These are phyloP conservation scores for Vicia sativa DNA, from an alignment of 306 rosid species.

Conservation along the genomic window DNA sequence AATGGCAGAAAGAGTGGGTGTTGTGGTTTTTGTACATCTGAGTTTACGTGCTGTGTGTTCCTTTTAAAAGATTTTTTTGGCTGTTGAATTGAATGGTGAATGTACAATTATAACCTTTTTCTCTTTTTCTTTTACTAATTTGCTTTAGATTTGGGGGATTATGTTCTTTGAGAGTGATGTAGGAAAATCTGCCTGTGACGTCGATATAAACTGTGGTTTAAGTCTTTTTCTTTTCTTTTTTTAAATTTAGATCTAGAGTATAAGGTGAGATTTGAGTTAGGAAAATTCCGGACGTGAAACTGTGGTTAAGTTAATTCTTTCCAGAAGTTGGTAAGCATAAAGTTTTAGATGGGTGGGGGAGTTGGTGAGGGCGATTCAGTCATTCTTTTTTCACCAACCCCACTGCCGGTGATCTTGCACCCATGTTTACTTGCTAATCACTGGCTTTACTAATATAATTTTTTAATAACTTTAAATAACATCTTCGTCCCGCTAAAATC, in stretches of 20 bases:
- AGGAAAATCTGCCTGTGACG: background rate
- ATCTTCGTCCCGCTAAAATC: too few relatives aligned
- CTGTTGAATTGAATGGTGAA: background rate
- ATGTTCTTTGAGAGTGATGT: background rate
- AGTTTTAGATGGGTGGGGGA: background rate
- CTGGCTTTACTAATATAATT: background rate
- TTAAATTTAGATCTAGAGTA: background rate
- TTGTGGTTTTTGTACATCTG: background rate
- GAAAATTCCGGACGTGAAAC: background rate
- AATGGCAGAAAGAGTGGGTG: background rate
- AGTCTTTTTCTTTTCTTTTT: background rate
- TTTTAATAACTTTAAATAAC: too few relatives aligned
- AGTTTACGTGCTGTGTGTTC: background rate
- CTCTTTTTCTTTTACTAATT: background rate
- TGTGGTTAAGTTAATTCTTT: background rate
- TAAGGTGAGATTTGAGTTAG: background rate
- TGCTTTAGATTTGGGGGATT: background rate
- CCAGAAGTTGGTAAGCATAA: background rate
- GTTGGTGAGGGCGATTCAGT: conserved; percentile 9
- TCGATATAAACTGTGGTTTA: background rate
- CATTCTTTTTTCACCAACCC: conserved; percentile 13
- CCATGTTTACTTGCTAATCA: background rate
- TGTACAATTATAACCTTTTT: conserved; percentile 26
- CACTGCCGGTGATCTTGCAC: background rate
- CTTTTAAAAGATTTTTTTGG: conserved; percentile 2